Percentiles rank a stretch among this genome's conserved stretches.
Conservation (phyloP, 371 early-diverging fungal species). For the Lichtheimia ornata region DNA sequence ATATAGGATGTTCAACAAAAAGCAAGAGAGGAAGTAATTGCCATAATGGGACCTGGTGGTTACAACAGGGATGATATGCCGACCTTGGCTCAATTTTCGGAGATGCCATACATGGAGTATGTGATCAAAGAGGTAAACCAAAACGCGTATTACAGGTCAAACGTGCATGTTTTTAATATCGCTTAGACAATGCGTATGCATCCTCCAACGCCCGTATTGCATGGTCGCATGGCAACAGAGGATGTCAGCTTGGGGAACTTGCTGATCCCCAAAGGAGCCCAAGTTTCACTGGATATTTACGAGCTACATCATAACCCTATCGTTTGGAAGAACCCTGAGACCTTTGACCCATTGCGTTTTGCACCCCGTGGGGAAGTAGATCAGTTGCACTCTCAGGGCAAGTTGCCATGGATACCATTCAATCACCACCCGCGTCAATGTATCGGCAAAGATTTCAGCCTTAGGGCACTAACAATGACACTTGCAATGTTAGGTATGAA, state of each 20-base stretch:
- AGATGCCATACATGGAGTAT: constrained; percentile 20
- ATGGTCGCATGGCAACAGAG: constrained; percentile 22
- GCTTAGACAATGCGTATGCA: not conserved
- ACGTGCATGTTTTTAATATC: too few relatives aligned
- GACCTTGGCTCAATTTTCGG: constrained; percentile 13
- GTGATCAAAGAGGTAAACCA: constrained; percentile 22
- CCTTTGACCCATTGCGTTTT: constrained; percentile 16
- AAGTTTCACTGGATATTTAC: constrained; percentile 10
- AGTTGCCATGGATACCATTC: constrained; percentile 42
- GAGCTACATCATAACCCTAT: constrained; percentile 11
- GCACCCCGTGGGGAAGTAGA: constrained; percentile 13
- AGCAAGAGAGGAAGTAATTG: not conserved
- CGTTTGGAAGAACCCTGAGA: constrained; percentile 14
- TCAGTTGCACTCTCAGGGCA: not conserved
- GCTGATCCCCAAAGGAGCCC: constrained; percentile 18
- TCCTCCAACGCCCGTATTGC: constrained; percentile 25
- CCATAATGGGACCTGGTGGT: constrained; percentile 4
- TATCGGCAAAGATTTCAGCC: constrained; percentile 23
- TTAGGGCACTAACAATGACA: constrained; percentile 17
- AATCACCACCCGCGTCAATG: constrained; percentile 46
- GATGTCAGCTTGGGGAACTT: constrained; percentile 31
- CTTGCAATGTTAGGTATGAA: constrained; percentile 20
- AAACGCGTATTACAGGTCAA: not conserved
- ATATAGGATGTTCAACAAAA: not conserved
- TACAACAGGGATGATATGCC: constrained; percentile 20